Evolutionary conservation across 2,329 filamentous ascomycete genomes (phyloP), one percentile per base, ranked within the genome.

Genomic region (Aspergillus ruber): DNA sequence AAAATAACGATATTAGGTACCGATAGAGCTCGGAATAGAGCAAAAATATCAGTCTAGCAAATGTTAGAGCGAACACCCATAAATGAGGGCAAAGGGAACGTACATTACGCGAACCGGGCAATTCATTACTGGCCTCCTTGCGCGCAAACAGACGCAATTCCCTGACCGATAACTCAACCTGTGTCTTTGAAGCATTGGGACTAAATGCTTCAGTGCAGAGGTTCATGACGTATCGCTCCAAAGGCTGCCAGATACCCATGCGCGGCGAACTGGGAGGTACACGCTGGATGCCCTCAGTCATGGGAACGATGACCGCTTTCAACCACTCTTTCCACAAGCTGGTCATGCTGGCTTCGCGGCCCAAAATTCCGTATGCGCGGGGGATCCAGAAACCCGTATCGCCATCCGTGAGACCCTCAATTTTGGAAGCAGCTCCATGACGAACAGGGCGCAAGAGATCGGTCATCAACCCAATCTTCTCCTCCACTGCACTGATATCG

Each of bases 271-370:
- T 95, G 8, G 88, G 77, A 6, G 93, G 89, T 6, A 98, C 83
- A 48, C 90, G 81, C 56, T 93, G 72, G 25, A 98, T 83, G 17
- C 91, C 89, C 63, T 95, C 90, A 1, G 84, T 90, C 93, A 97
- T 98, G 23, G 93, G 93, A 18, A 95, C 88, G n/a, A 93, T 77
- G 8, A 97, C 80, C 6, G 91, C 90, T 68, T 89, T 86, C 42
- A 98, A 79, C 93, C 93, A 98, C 66, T 98, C 93, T 68, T 97
- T 97, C 90, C 91, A 98, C 71, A 98, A 97, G 27, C 83, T 82
- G 54, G 90, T 90, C 70, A 94, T 80, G 50, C 83, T 85, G 10
- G 78, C 77, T 64, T 98, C 93, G 52, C 88, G 81, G 29, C 93
- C 93, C 52, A 98, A 76, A 52, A 98, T 85, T 49, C 93, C 93